Base-by-base conservation (phyloP, 257 asterid species). In the Ophiorrhiza pumila region DNA sequence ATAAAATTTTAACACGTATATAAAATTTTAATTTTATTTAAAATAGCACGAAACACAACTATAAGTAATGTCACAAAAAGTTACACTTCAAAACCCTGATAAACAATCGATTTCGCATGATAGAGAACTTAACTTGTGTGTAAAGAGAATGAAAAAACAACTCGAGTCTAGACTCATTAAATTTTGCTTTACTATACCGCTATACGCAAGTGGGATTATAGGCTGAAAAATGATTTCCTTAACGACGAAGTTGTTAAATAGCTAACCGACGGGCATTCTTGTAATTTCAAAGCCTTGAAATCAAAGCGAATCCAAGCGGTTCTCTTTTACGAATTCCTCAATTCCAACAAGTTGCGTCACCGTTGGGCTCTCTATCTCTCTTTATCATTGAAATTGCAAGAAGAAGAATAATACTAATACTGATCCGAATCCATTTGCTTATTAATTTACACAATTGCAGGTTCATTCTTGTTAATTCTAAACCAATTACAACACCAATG, bases 291-390 rank as follows among this genome's bases (percentile, higher is more conserved):
- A 29, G 4, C 25, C 65, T 25, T 31, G 18, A 45, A 72, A 29
- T 58, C 43, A 18, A 58, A 71, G 57, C 60, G 49, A 59, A 65
- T 52, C n/a, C 52, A 35, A 7, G 72, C 58, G 68, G 45, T 42
- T 11, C 11, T 65, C 62, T 49, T 41, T n/a, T n/a, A n/a, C n/a
- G n/a, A n/a, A n/a, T n/a, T n/a, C n/a, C n/a, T n/a, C n/a, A n/a
- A n/a, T n/a, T n/a, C n/a, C 41, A 60, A 49, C 78, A 42, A 41
- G 67, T 74, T 25, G 53, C 39, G 50, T 23, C 15, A 3, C 56
- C 65, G 22, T 22, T 45, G 46, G 7, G 41, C 35, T n/a, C n/a
- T n/a, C n/a, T n/a, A n/a, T 6, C 64, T 22, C 31, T 3, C 25
- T 7, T 8, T 1, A 50, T 17, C 29, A 11, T 50, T 52, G n/a